Evolutionary conservation across 768 basidiomycete species (phyloP), one percentile per base, ranked within the genome.

Genomic region (Mycena epipterygia): DNA sequence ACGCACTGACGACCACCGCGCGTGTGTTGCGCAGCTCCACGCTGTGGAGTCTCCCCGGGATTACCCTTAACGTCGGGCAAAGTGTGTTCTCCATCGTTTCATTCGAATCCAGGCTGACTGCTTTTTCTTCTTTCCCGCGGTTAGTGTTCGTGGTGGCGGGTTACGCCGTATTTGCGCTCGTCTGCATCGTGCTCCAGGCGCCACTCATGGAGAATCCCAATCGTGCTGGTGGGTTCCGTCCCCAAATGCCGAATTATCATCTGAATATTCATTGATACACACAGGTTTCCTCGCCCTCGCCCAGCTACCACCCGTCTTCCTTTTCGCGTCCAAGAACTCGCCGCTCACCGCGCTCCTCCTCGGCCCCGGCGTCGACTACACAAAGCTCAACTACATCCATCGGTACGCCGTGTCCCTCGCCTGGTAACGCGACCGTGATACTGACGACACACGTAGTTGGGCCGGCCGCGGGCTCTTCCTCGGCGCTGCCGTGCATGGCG

Each of bases 401-500:
- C 92, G 66, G 79, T 93, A 2, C 91, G 91, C 0, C 79, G 88
- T 25, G 81, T 91, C 9, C 89, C 91, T 76, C 82, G 89, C 21
- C 85, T 93, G 67, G 86, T 29, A 7, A 89, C 11, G 88, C 89
- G 30, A 33, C 6, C 11, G 11, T 19, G 6, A 6, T 44, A 44
- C 11, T n/a, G 19, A 94, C 94, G 78, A 93, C 91, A 77, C 90
- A 88, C 30, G 64, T 88, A 89, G 93, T 8, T 92, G 90, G 85
- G 81, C 88, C 0, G 91, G 91, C 2, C 83, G 89, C 0, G 79
- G 86, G 41, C 78, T 92, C 64, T 87, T 91, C 73, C 74, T 93
- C 25, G 83, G 82, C 13, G 86, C 82, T 0, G 77, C 87, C 27
- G 73, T 91, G 3, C 92, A 93, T 74, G 86, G 89, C 53, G 76